Evolutionary conservation across 805 yeast genomes (phyloP), one percentile per base, ranked within the genome.

Genomic region (Saccharomyces paradoxus): DNA sequence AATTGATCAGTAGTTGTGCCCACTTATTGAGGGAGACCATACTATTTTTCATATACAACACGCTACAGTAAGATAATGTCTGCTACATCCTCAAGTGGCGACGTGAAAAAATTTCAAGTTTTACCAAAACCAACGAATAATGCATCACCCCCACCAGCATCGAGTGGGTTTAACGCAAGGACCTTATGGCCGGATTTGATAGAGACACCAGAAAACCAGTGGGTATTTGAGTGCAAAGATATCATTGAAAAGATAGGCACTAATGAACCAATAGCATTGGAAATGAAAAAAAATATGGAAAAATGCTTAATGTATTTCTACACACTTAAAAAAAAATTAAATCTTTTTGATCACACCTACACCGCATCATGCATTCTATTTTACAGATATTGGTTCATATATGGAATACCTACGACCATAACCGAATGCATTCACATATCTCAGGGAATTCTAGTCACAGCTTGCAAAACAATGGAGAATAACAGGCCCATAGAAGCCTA

Each of bases 131-230:
- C 44, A 37, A 37, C 44, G 24, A 37, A 8, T 17, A 37, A 29
- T 29, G 44, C 31, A 31, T 37, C 51, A 31, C 26, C 51, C 22
- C 27, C 41, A 10, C 26, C 41, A 31, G 24, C 28, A 49, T 49
- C 44, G 24, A 17, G 22, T 37, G 44, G 44, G 12, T 65, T 66
- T 53, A 70, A 69, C 52, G 46, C 68, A 12, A 58, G 72, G 50
- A 44, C 63, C 4, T 56, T 68, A 26, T 70, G 74, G 74, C 74
- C 74, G 1, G 71, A 69, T 56, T 61, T 68, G 31, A 67, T 70
- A 17, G 63, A 57, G 46, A 59, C 63, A 13, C 73, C 73, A 17
- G 55, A 52, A 17, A 70, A 69, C 48, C 53, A 56, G 29, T 70
- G 74, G 74, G 54, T 59, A 2, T 70, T 61, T 50, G 57, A 61